Evolutionary conservation across 2,329 filamentous ascomycete species (phyloP), one percentile per base, ranked within the genome.

Genomic region (Catunica adiposa): DNA sequence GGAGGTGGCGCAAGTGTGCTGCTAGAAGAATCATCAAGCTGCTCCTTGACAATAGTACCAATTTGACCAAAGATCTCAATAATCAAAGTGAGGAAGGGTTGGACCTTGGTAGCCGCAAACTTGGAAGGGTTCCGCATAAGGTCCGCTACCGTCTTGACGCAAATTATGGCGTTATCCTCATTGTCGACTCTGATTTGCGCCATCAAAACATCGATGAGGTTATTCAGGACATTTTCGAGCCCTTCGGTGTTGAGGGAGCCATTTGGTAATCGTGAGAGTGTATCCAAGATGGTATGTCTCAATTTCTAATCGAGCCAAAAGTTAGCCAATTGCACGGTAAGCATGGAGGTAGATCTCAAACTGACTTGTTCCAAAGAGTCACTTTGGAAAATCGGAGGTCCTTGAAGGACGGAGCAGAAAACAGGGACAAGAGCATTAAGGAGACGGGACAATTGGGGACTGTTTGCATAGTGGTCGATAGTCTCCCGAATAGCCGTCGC

Each of bases 131-230:
- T 88, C 51, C 92, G 83, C 76, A 94, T 88, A 61, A 97, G 83
- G 66, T 99, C 92, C 73, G 95, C 96, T 53, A 94, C 88, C 14
- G 90, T 94, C 74, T 98, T 98, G 71, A 99, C 88, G 66, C 90
- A 96, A 60, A 98, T 73, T n/a, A 94, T 88, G 1, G 90, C 92
- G 74, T 98, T 99, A 60, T 99, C 92, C 70, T 99, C 92, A 63
- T 98, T 98, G 69, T 99, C 92, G 44, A 81, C 84, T 62, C 84
- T 82, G 58, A 97, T 89, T 58, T 98, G 73, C 55, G 80, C 78
- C 82, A 97, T 90, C 60, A 97, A 76, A 61, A 94, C 76, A 65
- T 96, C 89, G 58, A 96, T 87, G 59, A 94, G 83, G 65, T 94
- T 87, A 61, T 82, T 78, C 40, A 90, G 89, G 68, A 90, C 94